Percentiles rank a stretch among this genome's conserved stretches.
Evolutionary conservation across 495 filamentous ascomycete genomes (phyloP).

Genomic region (Hypoxylon fuscum): DNA sequence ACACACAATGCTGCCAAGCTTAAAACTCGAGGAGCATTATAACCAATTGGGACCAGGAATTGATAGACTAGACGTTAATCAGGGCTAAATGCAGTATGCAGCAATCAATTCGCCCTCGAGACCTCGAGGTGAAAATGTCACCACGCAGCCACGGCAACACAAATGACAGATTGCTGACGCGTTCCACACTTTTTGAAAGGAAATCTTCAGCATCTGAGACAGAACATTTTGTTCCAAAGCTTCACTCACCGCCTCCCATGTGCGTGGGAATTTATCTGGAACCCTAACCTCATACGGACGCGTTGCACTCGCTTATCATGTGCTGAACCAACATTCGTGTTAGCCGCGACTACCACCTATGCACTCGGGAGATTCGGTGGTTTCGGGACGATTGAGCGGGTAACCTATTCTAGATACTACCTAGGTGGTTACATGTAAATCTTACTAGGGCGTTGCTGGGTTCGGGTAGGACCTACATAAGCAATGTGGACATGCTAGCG

Average conservation of each 20-base stretch:
- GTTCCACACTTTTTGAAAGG: background rate
- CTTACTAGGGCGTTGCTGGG: too few species aligned
- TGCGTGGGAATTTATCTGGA: slow-evolving; percentile 7
- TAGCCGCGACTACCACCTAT: slow-evolving; percentile 6
- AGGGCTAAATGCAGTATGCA: too few species aligned
- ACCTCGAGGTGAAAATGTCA: too few species aligned
- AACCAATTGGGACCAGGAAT: too few species aligned
- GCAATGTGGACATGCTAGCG: too few species aligned
- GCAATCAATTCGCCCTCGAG: too few species aligned
- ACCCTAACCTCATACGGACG: slow-evolving; percentile 3
- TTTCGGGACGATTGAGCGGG: background rate
- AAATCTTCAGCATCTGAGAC: too few species aligned
- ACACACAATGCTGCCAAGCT: too few species aligned
- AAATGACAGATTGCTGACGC: background rate
- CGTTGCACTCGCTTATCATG: slow-evolving; percentile 10
- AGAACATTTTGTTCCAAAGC: background rate
- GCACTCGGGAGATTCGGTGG: background rate
- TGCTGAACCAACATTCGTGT: background rate
- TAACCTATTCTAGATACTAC: background rate
- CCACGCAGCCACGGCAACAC: too few species aligned
- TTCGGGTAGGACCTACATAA: background rate
- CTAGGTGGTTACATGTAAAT: too few species aligned
- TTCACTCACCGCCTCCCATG: background rate
- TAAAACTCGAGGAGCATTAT: too few species aligned
- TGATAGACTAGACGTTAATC: too few species aligned